Evolutionary conservation across 1,284 basidiomycete species (phyloP).

Genomic region (Leccinum griseonigrum): DNA sequence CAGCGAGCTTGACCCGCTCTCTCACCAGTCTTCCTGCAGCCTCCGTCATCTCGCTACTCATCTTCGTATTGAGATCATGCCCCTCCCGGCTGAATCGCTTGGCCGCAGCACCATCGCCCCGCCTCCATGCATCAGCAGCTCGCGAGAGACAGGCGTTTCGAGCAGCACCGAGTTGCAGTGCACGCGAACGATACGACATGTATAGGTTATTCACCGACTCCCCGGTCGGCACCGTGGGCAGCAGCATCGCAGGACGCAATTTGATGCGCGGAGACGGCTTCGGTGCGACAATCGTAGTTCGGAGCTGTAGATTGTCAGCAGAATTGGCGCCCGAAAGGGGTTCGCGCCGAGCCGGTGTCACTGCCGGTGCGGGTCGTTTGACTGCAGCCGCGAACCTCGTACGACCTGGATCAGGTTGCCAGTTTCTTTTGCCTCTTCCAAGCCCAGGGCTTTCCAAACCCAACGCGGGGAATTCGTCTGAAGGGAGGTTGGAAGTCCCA

Average conservation of each 20-base stretch:
- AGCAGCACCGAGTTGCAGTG: constrained; percentile 88
- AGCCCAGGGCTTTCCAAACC: constrained; percentile 40
- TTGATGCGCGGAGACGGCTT: constrained; percentile 81
- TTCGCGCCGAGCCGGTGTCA: constrained; percentile 21
- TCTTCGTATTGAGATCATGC: constrained; percentile 87
- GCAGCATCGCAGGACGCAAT: constrained; percentile 75
- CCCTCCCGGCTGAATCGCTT: constrained; percentile 93
- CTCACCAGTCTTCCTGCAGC: constrained; percentile 80
- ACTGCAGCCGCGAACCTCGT: constrained; percentile 84
- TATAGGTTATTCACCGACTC: constrained; percentile 78
- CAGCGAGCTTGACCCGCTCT: constrained; percentile 74
- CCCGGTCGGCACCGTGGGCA: constrained; percentile 89
- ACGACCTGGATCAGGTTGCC: constrained; percentile 69
- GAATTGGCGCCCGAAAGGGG: constrained; percentile 38
- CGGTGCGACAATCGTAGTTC: constrained; percentile 74
- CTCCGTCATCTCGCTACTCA: constrained; percentile 79
- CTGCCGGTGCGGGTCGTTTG: constrained; percentile 53
- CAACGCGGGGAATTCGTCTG: constrained; percentile 89
- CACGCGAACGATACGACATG: constrained; percentile 82
- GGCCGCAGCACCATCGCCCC: constrained; percentile 92
- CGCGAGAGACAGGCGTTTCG: constrained; percentile 93
- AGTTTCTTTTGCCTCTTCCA: constrained; percentile 35
- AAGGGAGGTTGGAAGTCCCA: constrained; percentile 42
- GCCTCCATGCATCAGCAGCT: constrained; percentile 92
- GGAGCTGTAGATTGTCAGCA: constrained; percentile 61